Conservation (phyloP, 2,329 filamentous ascomycete genomes). For the Stemphylium lycopersici region DNA sequence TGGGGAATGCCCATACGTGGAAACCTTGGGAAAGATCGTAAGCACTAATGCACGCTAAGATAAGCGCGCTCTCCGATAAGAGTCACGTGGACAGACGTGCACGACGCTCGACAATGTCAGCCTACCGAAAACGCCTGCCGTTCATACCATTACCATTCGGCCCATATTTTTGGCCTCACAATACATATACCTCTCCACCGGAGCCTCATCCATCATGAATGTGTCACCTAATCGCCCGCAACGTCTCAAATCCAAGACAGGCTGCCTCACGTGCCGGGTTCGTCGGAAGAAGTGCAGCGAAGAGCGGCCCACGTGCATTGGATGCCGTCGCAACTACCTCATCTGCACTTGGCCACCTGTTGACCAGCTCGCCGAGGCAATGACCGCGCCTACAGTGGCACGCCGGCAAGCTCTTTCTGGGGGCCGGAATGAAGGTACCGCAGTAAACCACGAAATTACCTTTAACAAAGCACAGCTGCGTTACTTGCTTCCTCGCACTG, state of each 20-base stretch:
- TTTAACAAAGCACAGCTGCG: background rate
- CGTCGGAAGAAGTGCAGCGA: conserved; percentile 2
- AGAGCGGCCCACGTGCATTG: conserved; percentile 2
- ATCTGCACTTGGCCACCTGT: conserved; percentile 7
- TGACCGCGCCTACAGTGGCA: background rate
- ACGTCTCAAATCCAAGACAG: conserved; percentile 2
- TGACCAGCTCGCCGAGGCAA: background rate
- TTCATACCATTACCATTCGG: background rate
- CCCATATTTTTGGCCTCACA: background rate
- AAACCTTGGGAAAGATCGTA: too few species aligned
- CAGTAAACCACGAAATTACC: conserved; percentile 63
- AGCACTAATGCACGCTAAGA: background rate
- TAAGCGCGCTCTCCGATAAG: conserved; percentile 10
- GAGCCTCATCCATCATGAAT: background rate
- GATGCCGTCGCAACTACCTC: conserved; percentile 2
- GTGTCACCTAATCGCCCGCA: background rate
- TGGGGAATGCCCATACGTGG: too few species aligned
- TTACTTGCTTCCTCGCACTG: background rate
- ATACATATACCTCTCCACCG: background rate
- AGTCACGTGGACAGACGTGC: background rate
- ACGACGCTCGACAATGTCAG: too few species aligned
- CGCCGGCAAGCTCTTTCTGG: background rate
- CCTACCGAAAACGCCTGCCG: background rate
- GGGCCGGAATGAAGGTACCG: background rate
- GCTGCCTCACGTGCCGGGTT: conserved; percentile 2